Base-by-base conservation (phyloP, 768 basidiomycete genomes). In the Russula sp. region DNA sequence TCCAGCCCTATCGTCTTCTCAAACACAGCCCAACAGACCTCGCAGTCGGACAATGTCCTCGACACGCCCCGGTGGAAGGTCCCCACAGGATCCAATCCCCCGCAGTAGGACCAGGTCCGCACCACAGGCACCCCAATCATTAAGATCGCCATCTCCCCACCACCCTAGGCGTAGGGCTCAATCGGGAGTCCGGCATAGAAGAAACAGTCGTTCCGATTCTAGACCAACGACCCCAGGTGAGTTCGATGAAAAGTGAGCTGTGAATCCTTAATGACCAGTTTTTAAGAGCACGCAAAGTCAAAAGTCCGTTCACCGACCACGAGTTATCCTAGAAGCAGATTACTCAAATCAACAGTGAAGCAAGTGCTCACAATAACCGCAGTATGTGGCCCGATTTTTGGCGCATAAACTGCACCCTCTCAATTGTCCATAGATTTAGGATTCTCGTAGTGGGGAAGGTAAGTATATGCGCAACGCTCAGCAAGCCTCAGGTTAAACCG, bases 371-470 rank as follows among this genome's bases (percentile, higher is more conserved):
- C 22, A 26, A 54, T 24, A 8, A 11, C 9, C 30, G 8, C 44
- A 54, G 60, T 54, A 34, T 20, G 60, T 54, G 1, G 4, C 16
- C 16, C 22, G 1, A 8, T n/a, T 30, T 11, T 22, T 16, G 9
- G 14, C 42, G 16, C 1, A 32, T 46, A 32, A 40, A 4, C 2
- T 14, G 20, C 34, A 57, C 14, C 16, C 0, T 22, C 52, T 61
- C 42, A 32, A n/a, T 1, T 16, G 8, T 34, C 30, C 7, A 30
- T 40, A 55, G 54, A 28, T 38, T 48, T n/a, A 48, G 57, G n/a
- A 58, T 58, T 58, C 57, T 58, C 13, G 44, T 58, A 1, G 8
- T 58, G n/a, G 57, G 44, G n/a, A 58, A 58, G 57, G 44, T 48
- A 34, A 4, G 30, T 34, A 4, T 13, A 16, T 34, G 14, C n/a